Evolutionary conservation across 2,329 filamentous ascomycete genomes (phyloP).

Genomic region (Ophiostoma himal-ulmi): DNA sequence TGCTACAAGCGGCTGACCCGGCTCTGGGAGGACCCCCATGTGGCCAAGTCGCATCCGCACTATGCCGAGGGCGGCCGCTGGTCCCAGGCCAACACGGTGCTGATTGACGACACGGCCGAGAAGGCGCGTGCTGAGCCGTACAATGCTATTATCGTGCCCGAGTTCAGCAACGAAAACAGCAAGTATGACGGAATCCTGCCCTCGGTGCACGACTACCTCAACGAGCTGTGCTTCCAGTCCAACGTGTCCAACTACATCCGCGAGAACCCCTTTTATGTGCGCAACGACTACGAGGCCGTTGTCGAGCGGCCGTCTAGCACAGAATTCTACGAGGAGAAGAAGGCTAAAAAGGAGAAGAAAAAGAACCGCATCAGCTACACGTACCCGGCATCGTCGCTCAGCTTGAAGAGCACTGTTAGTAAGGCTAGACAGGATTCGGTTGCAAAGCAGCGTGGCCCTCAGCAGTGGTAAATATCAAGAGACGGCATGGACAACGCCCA

Average conservation of each 20-base stretch:
- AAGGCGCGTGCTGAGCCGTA: slow-evolving; percentile 79
- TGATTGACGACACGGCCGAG: slow-evolving; percentile 77
- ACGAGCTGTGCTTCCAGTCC: slow-evolving; percentile 45
- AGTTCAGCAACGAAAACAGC: slow-evolving; percentile 53
- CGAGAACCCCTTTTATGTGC: slow-evolving; percentile 40
- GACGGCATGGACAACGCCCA: too few relatives aligned
- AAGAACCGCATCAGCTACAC: neutral
- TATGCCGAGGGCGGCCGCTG: slow-evolving; percentile 41
- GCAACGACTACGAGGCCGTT: neutral
- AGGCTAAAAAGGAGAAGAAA: neutral
- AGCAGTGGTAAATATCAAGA: neutral
- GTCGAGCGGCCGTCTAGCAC: slow-evolving; percentile 19
- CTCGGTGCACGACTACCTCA: slow-evolving; percentile 57
- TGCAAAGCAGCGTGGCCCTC: neutral
- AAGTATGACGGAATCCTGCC: slow-evolving; percentile 46
- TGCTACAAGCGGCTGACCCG: slow-evolving; percentile 79
- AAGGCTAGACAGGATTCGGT: neutral
- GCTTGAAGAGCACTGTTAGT: neutral
- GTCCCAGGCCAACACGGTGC: slow-evolving; percentile 78
- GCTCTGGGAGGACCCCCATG: slow-evolving; percentile 57
- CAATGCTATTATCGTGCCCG: slow-evolving; percentile 75
- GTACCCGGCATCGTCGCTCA: neutral
- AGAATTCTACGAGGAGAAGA: neutral
- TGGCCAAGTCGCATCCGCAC: slow-evolving; percentile 43
- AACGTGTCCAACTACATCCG: slow-evolving; percentile 61